Evolutionary conservation across 2,329 filamentous ascomycete genomes (phyloP).

Genomic region (Pyrenochaeta sp.): DNA sequence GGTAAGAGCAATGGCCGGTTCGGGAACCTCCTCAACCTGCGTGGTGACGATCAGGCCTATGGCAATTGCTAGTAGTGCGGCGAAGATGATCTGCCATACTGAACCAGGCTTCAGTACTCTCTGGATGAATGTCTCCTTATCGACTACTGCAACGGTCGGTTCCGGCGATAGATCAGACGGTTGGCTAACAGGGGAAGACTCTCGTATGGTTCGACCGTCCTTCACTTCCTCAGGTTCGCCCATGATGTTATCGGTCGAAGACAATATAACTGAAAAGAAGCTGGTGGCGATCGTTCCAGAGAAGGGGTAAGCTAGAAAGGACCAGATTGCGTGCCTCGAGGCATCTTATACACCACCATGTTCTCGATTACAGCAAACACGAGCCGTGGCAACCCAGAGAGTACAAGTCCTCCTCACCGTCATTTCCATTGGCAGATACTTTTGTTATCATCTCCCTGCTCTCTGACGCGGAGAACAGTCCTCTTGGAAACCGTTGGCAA

Average conservation of each 20-base stretch:
- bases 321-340: slow-evolving; percentile 3
- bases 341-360: slow-evolving; percentile 27
- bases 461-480: slow-evolving; percentile 3
- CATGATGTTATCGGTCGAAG: slow-evolving; percentile 13
- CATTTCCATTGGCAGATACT: slow-evolving; percentile 7
- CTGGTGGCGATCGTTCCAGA: background rate
- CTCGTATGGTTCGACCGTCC: slow-evolving; percentile 18
- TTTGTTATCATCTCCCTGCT: background rate
- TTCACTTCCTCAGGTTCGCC: slow-evolving; percentile 27
- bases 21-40: slow-evolving; percentile 54
- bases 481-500: slow-evolving; percentile 31
- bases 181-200: slow-evolving; percentile 14
- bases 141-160: slow-evolving; percentile 16
- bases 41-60: slow-evolving; percentile 60
- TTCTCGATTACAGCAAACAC: background rate
- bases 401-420: slow-evolving; percentile 21
- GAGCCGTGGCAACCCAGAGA: slow-evolving; percentile 27
- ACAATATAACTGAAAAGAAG: background rate
- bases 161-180: slow-evolving; percentile 18
- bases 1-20: slow-evolving; percentile 54
- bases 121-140: slow-evolving; percentile 46
- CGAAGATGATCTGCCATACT: slow-evolving; percentile 60
- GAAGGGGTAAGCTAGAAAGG: background rate
- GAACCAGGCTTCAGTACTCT: slow-evolving; percentile 55
- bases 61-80: slow-evolving; percentile 59